These are phyloP conservation scores for Atalantia buxifolia DNA, from an alignment of 345 rosid species.

Conservation along the genomic window DNA sequence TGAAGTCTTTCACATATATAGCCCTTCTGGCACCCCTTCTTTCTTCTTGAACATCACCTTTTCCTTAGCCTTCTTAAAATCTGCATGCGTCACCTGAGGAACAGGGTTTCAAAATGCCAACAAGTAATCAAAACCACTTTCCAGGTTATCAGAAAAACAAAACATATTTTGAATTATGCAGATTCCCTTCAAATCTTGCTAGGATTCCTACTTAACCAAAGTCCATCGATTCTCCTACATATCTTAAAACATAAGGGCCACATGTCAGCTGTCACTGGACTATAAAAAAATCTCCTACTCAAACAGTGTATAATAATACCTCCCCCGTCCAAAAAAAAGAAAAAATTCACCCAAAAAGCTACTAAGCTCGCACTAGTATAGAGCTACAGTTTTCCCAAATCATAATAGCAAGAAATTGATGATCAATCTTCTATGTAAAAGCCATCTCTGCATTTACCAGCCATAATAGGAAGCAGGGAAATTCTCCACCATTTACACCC, in stretches of 20 bases:
- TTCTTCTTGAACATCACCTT: conserved; percentile 99
- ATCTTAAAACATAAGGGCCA: background rate
- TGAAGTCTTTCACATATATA: conserved; percentile 58
- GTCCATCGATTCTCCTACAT: background rate
- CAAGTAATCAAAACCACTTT: background rate
- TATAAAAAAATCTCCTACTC: background rate
- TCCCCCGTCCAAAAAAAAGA: too few species aligned
- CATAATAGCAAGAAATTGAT: too few species aligned
- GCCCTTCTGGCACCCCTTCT: conserved; percentile 99
- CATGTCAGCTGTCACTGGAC: background rate
- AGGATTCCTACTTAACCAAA: background rate
- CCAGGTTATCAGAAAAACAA: background rate
- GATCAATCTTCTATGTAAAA: too few species aligned
- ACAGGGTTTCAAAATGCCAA: background rate
- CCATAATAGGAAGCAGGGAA: too few species aligned
- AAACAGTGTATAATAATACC: background rate
- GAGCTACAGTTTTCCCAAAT: too few species aligned
- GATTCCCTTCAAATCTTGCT: background rate
- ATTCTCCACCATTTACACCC: too few species aligned
- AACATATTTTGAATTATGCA: background rate
- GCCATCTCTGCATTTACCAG: too few species aligned
- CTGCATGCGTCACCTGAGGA: conserved; percentile 74
- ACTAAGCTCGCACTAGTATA: too few species aligned
- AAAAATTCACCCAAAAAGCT: too few species aligned
- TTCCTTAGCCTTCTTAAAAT: conserved; percentile 94